Percentiles rank a stretch among this genome's conserved stretches.
Conservation (phyloP, 805 yeast species). For the Naumovozyma castellii region DNA sequence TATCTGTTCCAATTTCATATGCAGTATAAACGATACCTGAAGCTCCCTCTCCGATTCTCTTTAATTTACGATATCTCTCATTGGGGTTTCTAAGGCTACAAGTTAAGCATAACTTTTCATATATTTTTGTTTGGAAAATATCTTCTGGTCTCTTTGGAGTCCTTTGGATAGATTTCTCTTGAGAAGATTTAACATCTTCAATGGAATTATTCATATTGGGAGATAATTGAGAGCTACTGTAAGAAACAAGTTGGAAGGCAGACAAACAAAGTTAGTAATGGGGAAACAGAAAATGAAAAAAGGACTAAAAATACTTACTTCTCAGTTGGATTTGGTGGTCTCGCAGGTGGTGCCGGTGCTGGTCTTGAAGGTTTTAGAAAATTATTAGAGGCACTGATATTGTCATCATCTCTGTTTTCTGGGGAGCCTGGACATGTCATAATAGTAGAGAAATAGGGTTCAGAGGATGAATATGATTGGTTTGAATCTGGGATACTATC, state of each 20-base stretch:
- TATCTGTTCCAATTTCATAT: constrained; percentile 43
- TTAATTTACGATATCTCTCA: constrained; percentile 52
- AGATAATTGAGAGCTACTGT: too few species aligned
- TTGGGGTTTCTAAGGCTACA: constrained; percentile 84
- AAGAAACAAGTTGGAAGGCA: too few species aligned
- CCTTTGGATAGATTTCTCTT: constrained; percentile 2
- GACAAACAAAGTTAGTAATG: too few species aligned
- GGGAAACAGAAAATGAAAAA: too few species aligned
- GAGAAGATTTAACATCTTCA: background rate
- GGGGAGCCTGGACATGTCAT: too few species aligned
- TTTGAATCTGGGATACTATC: background rate
- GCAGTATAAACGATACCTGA: constrained; percentile 96
- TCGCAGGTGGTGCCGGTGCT: too few species aligned
- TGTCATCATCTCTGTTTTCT: background rate
- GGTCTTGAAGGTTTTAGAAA: too few species aligned
- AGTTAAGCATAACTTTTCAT: constrained; percentile 55
- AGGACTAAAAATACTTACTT: too few species aligned
- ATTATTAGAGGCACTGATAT: too few species aligned
- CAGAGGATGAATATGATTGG: too few species aligned
- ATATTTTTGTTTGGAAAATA: constrained; percentile 4
- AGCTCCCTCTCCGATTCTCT: constrained; percentile 96
- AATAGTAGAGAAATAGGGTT: too few species aligned
- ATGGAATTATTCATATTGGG: background rate
- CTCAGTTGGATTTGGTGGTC: too few species aligned
- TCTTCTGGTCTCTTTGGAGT: constrained; percentile 4